Evolutionary conservation across 768 basidiomycete genomes (phyloP), one percentile per base, ranked within the genome.

Genomic region (Macrolepiota dolichaula): DNA sequence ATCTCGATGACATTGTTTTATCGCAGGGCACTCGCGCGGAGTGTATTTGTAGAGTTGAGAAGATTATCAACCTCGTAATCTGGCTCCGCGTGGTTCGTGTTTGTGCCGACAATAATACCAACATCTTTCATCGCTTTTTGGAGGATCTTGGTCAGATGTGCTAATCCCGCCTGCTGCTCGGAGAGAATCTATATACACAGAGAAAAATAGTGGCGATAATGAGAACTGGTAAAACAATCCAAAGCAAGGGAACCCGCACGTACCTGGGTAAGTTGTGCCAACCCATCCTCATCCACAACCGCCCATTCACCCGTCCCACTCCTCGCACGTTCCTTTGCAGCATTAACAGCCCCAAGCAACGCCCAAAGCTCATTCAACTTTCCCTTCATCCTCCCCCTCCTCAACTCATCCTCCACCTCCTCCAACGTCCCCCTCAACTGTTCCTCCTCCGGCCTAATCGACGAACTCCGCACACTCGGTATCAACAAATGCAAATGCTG

Each of bases 281-380:
- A 73, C 1, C 92, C 92, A 1, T 92, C 91, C 67, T 92, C 90
- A 69, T 95, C 93, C 2, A 91, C 89, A n/a, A 94, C 90, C 0
- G 85, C 82, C 91, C 91, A 93, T 66, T 87, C 89, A 25, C 67
- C 72, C 1, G 77, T 79, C 15, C 78, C 80, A 12, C 68, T 66
- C 32, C 72, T 74, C 22, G 68, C 72, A 63, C 80, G 79, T 67
- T 88, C 85, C 65, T 80, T 74, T 27, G 84, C 80, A 7, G 88
- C 85, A 47, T 82, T 82, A 17, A 94, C 76, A 49, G 89, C 85
- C 3, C 91, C 91, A 9, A 94, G 81, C 13, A 91, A 76, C 15
- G 91, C 91, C 93, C 93, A 95, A 27, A 95, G 74, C 69, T 94
- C 93, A 64, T 90, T 91, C 68, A 92, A 69, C 68, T 89, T 91